A percentile compares a stretch with the other conserved stretches of the same genome.
phyloP scores from a whole-genome alignment of 2,329 filamentous ascomycete species.

The Clarireedia monteithiana region DNA sequence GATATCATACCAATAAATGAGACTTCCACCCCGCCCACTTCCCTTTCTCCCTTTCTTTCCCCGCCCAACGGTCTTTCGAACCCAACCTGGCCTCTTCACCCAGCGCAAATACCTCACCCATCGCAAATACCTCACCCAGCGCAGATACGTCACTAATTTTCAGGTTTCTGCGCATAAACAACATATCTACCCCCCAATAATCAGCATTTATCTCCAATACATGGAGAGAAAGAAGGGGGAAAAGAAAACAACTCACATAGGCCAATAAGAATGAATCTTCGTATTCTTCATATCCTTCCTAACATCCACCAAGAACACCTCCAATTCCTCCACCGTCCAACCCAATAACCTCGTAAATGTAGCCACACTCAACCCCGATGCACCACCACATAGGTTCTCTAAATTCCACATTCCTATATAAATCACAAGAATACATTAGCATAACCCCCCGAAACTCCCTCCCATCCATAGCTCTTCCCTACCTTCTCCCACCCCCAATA shows the following conservation, averaged over 20 bases:
- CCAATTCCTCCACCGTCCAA: conserved; percentile 40
- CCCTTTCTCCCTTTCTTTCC: no score
- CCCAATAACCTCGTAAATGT: conserved; percentile 39
- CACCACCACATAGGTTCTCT: not conserved
- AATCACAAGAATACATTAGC: not conserved
- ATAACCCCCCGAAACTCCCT: not conserved
- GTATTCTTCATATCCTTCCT: conserved; percentile 37
- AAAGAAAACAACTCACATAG: conserved; percentile 35
- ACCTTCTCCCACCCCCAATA: no score
- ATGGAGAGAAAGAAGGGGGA: conserved; percentile 25
- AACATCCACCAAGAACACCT: conserved; percentile 41
- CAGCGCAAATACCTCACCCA: no score
- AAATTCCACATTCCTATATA: conserved; percentile 2
- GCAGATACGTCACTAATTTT: not conserved
- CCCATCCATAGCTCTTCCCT: not conserved
- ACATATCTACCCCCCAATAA: not conserved
- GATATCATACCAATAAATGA: no score
- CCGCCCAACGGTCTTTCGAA: no score
- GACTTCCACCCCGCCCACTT: no score
- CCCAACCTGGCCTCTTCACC: no score
- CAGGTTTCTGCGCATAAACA: not conserved
- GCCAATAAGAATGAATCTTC: conserved; percentile 41
- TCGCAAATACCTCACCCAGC: no score
- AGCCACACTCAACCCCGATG: conserved; percentile 30
- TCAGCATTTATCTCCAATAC: not conserved